These are phyloP conservation scores for Aspergillus transmontanensis DNA, from an alignment of 2,329 filamentous ascomycete genomes.

Conservation along the genomic window DNA sequence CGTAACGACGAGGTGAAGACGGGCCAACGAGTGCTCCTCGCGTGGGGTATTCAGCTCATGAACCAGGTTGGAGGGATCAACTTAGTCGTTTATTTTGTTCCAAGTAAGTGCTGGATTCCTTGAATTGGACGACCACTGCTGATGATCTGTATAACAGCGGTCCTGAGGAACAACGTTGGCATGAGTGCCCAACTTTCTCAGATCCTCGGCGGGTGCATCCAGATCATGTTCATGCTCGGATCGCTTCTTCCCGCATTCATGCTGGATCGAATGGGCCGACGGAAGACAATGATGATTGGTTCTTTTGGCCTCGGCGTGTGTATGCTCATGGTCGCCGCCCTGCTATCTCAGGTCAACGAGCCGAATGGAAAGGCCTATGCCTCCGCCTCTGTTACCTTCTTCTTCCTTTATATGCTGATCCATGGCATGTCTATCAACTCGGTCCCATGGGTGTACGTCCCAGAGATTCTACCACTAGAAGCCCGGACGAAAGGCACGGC, in stretches of 20 bases:
- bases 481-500: constrained; percentile 54
- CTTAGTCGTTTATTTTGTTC: background rate
- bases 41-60: constrained; percentile 43
- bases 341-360: constrained; percentile 44
- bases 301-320: constrained; percentile 36
- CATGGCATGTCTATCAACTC: background rate
- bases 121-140: background rate
- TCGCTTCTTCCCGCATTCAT: constrained; percentile 49
- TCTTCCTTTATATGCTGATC: background rate
- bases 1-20: constrained; percentile 47
- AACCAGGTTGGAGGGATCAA: background rate
- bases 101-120: background rate
- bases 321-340: constrained; percentile 37
- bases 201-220: constrained; percentile 30
- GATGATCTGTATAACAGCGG: background rate
- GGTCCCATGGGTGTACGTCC: constrained; percentile 48
- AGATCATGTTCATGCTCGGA: constrained; percentile 35
- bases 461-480: constrained; percentile 54
- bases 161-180: background rate
- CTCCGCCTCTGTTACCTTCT: background rate
- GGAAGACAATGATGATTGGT: constrained; percentile 39
- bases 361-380: background rate
- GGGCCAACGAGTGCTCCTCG: constrained; percentile 50
- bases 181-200: constrained; percentile 44
- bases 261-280: constrained; percentile 44